Evolutionary conservation across 2,329 filamentous ascomycete species (phyloP).

Genomic region (Fusarium subtropicale): DNA sequence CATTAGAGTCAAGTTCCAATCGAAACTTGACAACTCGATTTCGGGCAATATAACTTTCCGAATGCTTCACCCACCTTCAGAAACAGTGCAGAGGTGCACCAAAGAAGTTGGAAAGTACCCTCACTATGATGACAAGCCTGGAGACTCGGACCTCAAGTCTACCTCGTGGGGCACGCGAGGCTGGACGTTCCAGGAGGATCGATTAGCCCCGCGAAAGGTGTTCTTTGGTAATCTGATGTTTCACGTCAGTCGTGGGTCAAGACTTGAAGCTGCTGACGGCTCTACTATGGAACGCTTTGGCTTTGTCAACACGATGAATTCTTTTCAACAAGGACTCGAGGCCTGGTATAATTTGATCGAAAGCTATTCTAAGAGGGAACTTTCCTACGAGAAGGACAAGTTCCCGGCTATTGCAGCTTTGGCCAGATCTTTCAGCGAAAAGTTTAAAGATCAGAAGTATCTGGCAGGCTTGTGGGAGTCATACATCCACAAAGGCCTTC

Average conservation of each 20-base stretch:
- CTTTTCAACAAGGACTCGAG: fast-evolving
- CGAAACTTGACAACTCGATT: fast-evolving
- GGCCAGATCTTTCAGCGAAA: neutral
- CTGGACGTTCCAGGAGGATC: neutral
- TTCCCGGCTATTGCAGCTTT: neutral
- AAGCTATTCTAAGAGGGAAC: neutral
- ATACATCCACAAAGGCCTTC: neutral
- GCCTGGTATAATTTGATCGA: fast-evolving
- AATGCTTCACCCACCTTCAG: fast-evolving
- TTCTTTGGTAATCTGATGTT: neutral
- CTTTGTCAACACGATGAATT: fast-evolving
- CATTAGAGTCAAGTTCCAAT: neutral
- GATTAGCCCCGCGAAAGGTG: neutral
- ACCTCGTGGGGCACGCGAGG: neutral
- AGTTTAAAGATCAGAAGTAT: fast-evolving
- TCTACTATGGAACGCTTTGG: fast-evolving
- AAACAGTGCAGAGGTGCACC: fast-evolving
- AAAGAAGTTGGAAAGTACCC: fast-evolving
- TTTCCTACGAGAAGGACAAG: neutral
- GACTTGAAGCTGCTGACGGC: neutral
- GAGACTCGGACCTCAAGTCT: neutral
- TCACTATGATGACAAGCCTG: neutral
- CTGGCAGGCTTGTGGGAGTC: neutral
- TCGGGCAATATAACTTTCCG: neutral
- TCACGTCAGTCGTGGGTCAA: fast-evolving